phyloP scores from a whole-genome alignment of 805 yeast species.

The Metschnikowia matae region DNA sequence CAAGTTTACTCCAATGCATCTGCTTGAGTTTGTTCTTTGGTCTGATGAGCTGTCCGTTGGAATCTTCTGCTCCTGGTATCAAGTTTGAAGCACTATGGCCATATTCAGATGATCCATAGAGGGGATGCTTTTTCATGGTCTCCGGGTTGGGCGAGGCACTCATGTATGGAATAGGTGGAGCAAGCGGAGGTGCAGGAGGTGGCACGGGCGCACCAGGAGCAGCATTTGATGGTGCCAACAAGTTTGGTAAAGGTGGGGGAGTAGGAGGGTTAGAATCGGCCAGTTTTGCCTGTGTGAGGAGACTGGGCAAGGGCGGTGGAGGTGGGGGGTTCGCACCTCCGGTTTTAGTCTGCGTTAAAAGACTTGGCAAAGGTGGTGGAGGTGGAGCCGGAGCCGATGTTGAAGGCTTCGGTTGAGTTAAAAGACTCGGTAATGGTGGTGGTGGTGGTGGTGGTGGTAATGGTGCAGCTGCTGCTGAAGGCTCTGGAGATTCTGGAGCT shows the following conservation, averaged over 20 bases:
- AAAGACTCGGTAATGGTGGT: constrained; percentile 12
- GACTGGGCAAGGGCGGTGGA: constrained; percentile 18
- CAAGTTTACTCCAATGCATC: constrained; percentile 95
- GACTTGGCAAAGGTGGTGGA: constrained; percentile 13
- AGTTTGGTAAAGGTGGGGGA: constrained; percentile 15
- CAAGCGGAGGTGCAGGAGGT: neutral
- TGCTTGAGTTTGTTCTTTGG: constrained; percentile 83
- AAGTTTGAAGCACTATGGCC: neutral
- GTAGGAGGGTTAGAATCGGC: constrained; percentile 16
- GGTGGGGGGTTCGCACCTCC: constrained; percentile 15
- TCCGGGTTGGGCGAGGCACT: neutral
- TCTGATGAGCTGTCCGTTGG: constrained; percentile 23
- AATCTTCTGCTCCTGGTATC: neutral
- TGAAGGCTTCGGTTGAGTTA: neutral
- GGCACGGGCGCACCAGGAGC: neutral
- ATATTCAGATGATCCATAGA: neutral
- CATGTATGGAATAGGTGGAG: neutral
- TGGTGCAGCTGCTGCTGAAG: constrained; percentile 8
- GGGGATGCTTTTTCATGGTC: neutral
- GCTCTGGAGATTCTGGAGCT: constrained; percentile 7
- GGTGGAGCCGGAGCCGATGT: constrained; percentile 5
- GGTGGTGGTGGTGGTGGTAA: constrained; percentile 10
- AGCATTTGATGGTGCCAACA: neutral
- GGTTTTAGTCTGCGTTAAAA: neutral
- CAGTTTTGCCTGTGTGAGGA: neutral